Percentiles rank a stretch among this genome's conserved stretches.
These are phyloP conservation scores for Thermoascus crustaceus DNA, from an alignment of 2,329 filamentous ascomycete genomes.

Conservation along the genomic window DNA sequence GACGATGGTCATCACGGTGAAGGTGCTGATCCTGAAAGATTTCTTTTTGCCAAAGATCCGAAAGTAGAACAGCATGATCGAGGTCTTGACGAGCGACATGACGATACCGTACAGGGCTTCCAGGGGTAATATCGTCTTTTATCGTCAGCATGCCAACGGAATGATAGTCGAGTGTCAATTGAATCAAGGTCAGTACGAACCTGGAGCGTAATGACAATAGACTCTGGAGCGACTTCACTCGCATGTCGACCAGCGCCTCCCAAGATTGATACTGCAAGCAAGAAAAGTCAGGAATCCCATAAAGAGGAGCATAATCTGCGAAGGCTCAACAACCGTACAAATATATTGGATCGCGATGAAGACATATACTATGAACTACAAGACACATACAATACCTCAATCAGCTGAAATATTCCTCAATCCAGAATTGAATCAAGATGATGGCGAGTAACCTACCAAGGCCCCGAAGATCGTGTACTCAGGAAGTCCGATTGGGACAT, in stretches of 20 bases:
- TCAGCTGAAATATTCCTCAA: not conserved
- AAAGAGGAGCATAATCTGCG: not conserved
- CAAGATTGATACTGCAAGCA: not conserved
- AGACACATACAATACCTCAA: not conserved
- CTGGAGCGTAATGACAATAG: not conserved
- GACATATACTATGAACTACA: not conserved
- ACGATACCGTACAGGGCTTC: conserved; percentile 1
- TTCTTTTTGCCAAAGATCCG: not conserved
- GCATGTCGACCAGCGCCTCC: not conserved
- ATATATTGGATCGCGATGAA: conserved; percentile 1
- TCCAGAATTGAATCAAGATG: too few relatives aligned
- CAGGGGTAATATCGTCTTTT: not conserved
- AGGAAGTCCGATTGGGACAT: not conserved
- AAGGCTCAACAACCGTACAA: not conserved
- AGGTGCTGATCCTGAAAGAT: not conserved
- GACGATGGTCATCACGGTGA: conserved; percentile 1
- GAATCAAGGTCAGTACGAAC: not conserved
- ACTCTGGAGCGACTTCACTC: not conserved
- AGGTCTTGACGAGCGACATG: conserved; percentile 1
- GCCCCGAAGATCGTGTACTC: not conserved
- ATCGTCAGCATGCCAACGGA: too few relatives aligned
- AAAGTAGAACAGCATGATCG: conserved; percentile 1
- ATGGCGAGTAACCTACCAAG: not conserved
- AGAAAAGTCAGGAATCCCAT: not conserved
- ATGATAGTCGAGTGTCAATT: not conserved